Evolutionary conservation across 1,284 basidiomycete genomes (phyloP), one percentile per base, ranked within the genome.

Genomic region (Austroboletus niveus): DNA sequence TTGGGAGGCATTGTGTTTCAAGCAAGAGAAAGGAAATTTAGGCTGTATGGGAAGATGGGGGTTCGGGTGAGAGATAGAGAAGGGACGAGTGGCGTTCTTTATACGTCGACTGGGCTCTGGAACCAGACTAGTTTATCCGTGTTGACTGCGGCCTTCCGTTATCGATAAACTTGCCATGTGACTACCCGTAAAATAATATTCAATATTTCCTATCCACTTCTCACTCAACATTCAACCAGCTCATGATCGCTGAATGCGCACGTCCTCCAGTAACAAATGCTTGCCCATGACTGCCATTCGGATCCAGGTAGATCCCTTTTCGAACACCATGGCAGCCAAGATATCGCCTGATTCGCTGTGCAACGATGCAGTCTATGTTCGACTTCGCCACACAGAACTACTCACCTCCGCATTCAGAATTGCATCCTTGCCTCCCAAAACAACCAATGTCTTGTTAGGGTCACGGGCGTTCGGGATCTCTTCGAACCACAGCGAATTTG

Each of bases 401-500:
- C 76, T 53, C 55, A 89, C 87, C 61, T 79, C 71, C 5, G 89
- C 80, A 62, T 89, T 81, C 43, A 95, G 72, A 59, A 97, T 91
- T 24, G 78, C 77, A 60, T 96, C 94, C 57, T 84, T 79, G 1
- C 87, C 90, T 22, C 91, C 90, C 14, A 96, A 73, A 58, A 94
- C 78, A 66, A 91, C 87, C 48, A 86, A 60, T 14, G 81, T 76
- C 70, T 82, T 77, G 49, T 71, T 60, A 2, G 79, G 77, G 64
- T 89, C 80, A 38, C 77, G 71, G 12, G 85, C 84, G 60, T 89
- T 78, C 0, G 92, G 92, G 41, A 95, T 93, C 60, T 95, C 89
- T 68, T 93, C 89, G 55, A 84, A 88, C 81, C 89, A 95, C 12
- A 96, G 75, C 7, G 89, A 86, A 65, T 96, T 96, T n/a, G 87